Conservation (phyloP, 805 yeast species). For the Saturnispora hagleri region DNA sequence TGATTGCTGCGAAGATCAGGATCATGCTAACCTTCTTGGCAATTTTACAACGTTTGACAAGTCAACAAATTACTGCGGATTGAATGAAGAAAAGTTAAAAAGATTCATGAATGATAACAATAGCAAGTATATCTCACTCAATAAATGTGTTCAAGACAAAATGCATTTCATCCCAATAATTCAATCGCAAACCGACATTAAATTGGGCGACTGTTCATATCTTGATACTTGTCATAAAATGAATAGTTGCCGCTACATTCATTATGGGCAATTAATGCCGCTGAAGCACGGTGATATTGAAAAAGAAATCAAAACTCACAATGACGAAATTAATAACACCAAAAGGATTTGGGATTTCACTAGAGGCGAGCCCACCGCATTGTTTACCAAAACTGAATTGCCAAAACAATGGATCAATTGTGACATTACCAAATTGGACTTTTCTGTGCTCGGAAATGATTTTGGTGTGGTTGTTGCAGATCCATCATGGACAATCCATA, state of each 20-base stretch:
- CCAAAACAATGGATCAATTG: slow-evolving; percentile 82
- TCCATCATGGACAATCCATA: slow-evolving; percentile 96
- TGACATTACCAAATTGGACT: slow-evolving; percentile 69
- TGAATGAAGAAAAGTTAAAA: slow-evolving; percentile 22
- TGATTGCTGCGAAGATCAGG: slow-evolving; percentile 39
- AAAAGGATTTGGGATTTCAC: slow-evolving; percentile 33
- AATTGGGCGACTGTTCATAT: slow-evolving; percentile 86
- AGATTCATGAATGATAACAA: slow-evolving; percentile 5
- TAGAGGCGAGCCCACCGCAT: slow-evolving; percentile 36
- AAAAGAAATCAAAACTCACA: slow-evolving; percentile 1
- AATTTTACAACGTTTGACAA: slow-evolving; percentile 20
- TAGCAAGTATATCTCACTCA: slow-evolving; percentile 16
- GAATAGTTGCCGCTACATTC: slow-evolving; percentile 70
- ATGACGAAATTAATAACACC: slow-evolving; percentile 13
- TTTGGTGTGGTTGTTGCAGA: slow-evolving; percentile 83
- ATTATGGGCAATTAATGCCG: slow-evolving; percentile 52
- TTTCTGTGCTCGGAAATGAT: slow-evolving; percentile 56
- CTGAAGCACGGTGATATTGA: slow-evolving; percentile 6
- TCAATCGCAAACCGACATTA: slow-evolving; percentile 54
- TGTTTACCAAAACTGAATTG: slow-evolving; percentile 16
- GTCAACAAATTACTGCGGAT: slow-evolving; percentile 21
- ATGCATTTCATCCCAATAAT: slow-evolving; percentile 49
- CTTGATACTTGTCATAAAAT: slow-evolving; percentile 89
- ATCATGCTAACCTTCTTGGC: slow-evolving; percentile 26
- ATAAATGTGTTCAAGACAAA: slow-evolving; percentile 27